These are phyloP conservation scores for Taxawa tesnikishii DNA, from an alignment of 2,329 filamentous ascomycete genomes.

Conservation along the genomic window DNA sequence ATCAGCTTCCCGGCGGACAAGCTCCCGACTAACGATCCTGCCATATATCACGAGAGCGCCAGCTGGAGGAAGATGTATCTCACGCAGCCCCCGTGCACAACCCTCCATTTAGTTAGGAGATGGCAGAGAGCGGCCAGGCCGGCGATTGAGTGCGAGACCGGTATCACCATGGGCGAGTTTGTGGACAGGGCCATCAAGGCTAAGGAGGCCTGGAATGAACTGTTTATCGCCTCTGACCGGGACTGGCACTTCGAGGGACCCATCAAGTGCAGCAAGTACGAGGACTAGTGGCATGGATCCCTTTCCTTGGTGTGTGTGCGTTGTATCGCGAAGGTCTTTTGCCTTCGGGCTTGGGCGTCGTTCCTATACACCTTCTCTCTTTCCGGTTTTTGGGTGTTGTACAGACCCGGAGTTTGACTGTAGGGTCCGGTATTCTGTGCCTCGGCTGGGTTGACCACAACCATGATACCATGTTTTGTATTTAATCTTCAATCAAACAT, in stretches of 20 bases:
- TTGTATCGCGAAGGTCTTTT: too few relatives aligned
- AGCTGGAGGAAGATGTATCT: constrained; percentile 23
- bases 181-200: constrained; percentile 14
- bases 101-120: constrained; percentile 17
- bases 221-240: constrained; percentile 17
- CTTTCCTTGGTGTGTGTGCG: too few relatives aligned
- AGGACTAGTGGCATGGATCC: too few relatives aligned
- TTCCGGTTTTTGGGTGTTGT: too few relatives aligned
- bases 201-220: constrained; percentile 16
- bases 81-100: constrained; percentile 19
- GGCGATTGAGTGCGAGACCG: constrained; percentile 14
- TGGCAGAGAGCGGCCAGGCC: constrained; percentile 15
- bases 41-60: constrained; percentile 16
- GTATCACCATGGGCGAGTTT: constrained; percentile 21
- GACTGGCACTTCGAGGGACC: constrained; percentile 25
- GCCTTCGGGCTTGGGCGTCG: too few relatives aligned
- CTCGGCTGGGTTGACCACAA: too few relatives aligned
- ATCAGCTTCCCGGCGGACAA: constrained; percentile 17
- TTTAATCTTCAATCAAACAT: too few relatives aligned
- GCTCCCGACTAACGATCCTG: constrained; percentile 8
- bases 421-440: too few relatives aligned
- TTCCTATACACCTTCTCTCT: too few relatives aligned
- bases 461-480: too few relatives aligned
- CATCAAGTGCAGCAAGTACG: constrained; percentile 12
- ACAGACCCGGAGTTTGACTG: too few relatives aligned